Conservation (phyloP, 1,139 yeast genomes). For the Blastobotrys malaysiensis region DNA sequence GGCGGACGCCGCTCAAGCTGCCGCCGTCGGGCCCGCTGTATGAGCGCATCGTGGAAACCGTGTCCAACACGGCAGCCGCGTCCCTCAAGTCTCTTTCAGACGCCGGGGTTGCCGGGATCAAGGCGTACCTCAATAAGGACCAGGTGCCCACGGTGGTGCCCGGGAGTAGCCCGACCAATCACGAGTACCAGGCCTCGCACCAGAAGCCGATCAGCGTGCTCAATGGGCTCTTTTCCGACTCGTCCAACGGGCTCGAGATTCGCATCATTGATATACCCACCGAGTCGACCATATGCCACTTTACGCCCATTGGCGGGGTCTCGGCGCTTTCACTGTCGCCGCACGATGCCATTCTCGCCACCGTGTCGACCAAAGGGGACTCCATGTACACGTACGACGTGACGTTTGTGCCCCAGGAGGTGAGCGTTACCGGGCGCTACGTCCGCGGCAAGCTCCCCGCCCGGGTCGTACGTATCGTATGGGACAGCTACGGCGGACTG, state of each 20-base stretch:
- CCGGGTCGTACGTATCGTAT: constrained; percentile 44
- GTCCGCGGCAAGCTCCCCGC: constrained; percentile 62
- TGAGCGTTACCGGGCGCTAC: constrained; percentile 55
- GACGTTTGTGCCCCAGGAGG: constrained; percentile 46
- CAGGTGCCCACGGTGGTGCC: neutral
- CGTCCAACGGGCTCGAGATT: constrained; percentile 15
- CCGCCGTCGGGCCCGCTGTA: constrained; percentile 29
- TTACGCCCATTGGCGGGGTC: constrained; percentile 58
- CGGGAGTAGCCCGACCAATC: neutral
- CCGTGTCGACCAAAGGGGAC: constrained; percentile 59
- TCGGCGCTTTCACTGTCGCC: constrained; percentile 59
- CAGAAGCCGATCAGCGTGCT: constrained; percentile 9
- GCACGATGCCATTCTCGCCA: constrained; percentile 53
- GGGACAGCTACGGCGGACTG: constrained; percentile 48
- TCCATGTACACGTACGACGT: constrained; percentile 61
- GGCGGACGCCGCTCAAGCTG: constrained; percentile 25
- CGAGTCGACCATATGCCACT: constrained; percentile 44
- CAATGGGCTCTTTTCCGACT: constrained; percentile 17
- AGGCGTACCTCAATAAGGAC: constrained; percentile 20
- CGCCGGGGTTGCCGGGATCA: constrained; percentile 29
- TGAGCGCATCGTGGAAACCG: constrained; percentile 26
- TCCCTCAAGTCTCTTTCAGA: constrained; percentile 28
- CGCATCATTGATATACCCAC: constrained; percentile 45
- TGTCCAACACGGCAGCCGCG: constrained; percentile 28
- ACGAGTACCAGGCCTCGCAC: neutral